Evolutionary conservation across 805 yeast species (phyloP).

Genomic region (Nakazawaea pomicola): DNA sequence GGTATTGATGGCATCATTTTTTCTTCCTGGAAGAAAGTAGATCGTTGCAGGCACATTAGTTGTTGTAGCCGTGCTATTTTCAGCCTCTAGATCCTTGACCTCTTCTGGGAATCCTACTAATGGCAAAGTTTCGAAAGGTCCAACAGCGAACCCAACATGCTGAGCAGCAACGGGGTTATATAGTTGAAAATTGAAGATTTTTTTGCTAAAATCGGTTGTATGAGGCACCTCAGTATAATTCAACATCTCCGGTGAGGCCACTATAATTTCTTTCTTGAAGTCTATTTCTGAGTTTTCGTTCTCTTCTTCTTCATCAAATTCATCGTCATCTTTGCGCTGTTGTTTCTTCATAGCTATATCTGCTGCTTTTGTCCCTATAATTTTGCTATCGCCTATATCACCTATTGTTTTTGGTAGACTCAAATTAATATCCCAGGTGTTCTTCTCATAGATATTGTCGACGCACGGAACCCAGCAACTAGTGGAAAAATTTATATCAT

Average conservation of each 20-base stretch:
- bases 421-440: slow-evolving; percentile 90
- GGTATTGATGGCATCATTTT: slow-evolving; percentile 57
- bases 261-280: slow-evolving; percentile 46
- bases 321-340: slow-evolving; percentile 21
- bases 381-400: slow-evolving; percentile 52
- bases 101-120: slow-evolving; percentile 38
- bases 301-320: slow-evolving; percentile 25
- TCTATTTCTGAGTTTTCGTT: slow-evolving; percentile 36
- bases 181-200: slow-evolving; percentile 65
- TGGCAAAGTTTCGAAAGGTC: slow-evolving; percentile 69
- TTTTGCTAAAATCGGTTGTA: slow-evolving; percentile 68
- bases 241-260: slow-evolving; percentile 66
- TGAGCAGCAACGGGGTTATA: slow-evolving; percentile 89
- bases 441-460: slow-evolving; percentile 81
- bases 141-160: slow-evolving; percentile 92
- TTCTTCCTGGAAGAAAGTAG: slow-evolving; percentile 58
- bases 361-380: slow-evolving; percentile 35
- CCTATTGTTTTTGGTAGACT: slow-evolving; percentile 75
- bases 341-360: slow-evolving; percentile 23
- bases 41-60: slow-evolving; percentile 49
- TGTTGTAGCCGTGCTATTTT: slow-evolving; percentile 17
- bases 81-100: slow-evolving; percentile 25
- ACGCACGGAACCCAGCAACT: slow-evolving; percentile 98
- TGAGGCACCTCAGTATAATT: slow-evolving; percentile 70
- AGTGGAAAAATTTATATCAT: slow-evolving; percentile 73